Percentiles rank a stretch among this genome's conserved stretches.
phyloP scores from a whole-genome alignment of 495 filamentous ascomycete genomes.

The Talaromyces ruber region DNA sequence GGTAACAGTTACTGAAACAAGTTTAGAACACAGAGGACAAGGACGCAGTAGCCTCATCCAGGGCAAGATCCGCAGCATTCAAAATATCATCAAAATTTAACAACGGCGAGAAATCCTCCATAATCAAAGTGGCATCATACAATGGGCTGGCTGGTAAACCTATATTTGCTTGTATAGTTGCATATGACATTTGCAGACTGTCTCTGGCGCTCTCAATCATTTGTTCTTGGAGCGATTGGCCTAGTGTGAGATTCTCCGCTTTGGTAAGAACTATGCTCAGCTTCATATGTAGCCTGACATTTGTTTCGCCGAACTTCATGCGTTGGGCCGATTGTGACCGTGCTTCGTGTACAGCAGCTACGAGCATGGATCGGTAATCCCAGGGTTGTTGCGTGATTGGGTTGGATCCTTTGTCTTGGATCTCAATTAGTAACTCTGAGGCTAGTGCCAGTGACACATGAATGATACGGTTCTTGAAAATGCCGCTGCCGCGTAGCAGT shows the following conservation, averaged over 20 bases:
- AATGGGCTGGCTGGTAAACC: background rate
- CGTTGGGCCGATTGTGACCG: background rate
- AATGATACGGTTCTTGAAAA: background rate
- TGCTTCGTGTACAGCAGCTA: background rate
- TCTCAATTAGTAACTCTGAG: background rate
- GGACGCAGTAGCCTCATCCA: background rate
- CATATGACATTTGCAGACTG: background rate
- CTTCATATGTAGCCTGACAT: background rate
- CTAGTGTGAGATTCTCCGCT: background rate
- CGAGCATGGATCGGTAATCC: background rate
- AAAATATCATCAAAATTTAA: background rate
- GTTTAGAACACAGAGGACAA: background rate
- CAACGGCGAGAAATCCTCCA: background rate
- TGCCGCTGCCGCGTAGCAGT: background rate
- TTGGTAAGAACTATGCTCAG: background rate
- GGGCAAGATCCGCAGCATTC: background rate
- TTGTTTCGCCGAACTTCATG: background rate
- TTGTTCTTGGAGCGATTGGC: background rate
- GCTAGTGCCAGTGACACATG: background rate
- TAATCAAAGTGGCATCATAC: background rate
- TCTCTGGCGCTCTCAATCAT: background rate
- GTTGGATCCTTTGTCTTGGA: background rate
- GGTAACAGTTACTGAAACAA: too few relatives aligned
- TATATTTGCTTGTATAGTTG: background rate
- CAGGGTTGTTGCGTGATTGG: background rate